Evolutionary conservation across 306 rosid species (phyloP).

Genomic region (Pueraria montana): DNA sequence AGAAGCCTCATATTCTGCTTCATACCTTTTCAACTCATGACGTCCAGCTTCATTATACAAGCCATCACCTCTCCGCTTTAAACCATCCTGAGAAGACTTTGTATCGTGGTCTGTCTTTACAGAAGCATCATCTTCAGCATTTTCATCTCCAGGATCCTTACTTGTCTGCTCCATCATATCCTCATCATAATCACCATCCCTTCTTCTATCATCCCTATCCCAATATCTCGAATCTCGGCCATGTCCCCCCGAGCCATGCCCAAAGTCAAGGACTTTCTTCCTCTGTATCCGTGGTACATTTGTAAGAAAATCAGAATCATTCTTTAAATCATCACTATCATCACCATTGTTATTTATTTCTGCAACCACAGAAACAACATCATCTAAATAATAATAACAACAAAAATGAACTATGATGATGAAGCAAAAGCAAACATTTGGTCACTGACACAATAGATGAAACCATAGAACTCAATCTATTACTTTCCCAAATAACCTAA

Average conservation of each 20-base stretch:
- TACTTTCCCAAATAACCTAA: slow-evolving; percentile 27
- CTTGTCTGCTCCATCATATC: slow-evolving; percentile 60
- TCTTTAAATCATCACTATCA: slow-evolving; percentile 67
- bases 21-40: slow-evolving; percentile 85
- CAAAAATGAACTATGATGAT: slow-evolving; percentile 1
- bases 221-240: slow-evolving; percentile 97
- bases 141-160: slow-evolving; percentile 48
- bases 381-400: slow-evolving; percentile 10
- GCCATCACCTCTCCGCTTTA: slow-evolving; percentile 66
- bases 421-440: background rate
- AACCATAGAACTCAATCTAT: slow-evolving; percentile 23
- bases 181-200: slow-evolving; percentile 90
- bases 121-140: slow-evolving; percentile 45
- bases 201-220: slow-evolving; percentile 97
- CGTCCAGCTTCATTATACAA: slow-evolving; percentile 98
- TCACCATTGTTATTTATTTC: slow-evolving; percentile 56
- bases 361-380: slow-evolving; percentile 53
- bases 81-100: slow-evolving; percentile 56
- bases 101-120: slow-evolving; percentile 47
- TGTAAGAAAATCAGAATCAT: slow-evolving; percentile 81
- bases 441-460: background rate
- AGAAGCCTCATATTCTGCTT: slow-evolving; percentile 93
- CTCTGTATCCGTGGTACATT: slow-evolving; percentile 82
- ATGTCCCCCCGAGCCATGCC: slow-evolving; percentile 73
- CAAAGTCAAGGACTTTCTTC: slow-evolving; percentile 77